phyloP scores from a whole-genome alignment of 2,329 filamentous ascomycete genomes.

The Colletotrichum cuscutae region DNA sequence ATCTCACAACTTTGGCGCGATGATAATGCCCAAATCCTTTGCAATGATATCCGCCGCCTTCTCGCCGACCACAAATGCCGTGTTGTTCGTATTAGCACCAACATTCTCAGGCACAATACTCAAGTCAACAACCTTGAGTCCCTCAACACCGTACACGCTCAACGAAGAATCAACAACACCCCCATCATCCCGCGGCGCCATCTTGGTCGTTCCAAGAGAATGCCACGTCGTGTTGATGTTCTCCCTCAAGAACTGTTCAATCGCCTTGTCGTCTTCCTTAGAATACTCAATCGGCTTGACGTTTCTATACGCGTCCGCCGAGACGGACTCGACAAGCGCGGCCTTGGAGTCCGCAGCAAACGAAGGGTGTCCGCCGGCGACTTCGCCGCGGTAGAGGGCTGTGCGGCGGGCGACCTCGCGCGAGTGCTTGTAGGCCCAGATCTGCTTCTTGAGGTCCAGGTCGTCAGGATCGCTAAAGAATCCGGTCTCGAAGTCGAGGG shows the following conservation, averaged over 20 bases:
- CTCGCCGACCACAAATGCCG: slow-evolving; percentile 60
- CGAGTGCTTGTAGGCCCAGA: slow-evolving; percentile 74
- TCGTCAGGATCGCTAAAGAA: slow-evolving; percentile 58
- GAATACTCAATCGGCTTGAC: slow-evolving; percentile 58
- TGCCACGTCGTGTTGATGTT: slow-evolving; percentile 57
- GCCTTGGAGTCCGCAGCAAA: slow-evolving; percentile 55
- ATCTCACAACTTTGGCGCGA: slow-evolving; percentile 7
- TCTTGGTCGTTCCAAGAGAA: slow-evolving; percentile 57
- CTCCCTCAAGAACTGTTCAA: slow-evolving; percentile 56
- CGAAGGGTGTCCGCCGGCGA: slow-evolving; percentile 53
- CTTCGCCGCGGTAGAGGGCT: slow-evolving; percentile 61
- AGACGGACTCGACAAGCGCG: slow-evolving; percentile 51
- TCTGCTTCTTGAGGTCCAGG: slow-evolving; percentile 68
- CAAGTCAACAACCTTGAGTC: slow-evolving; percentile 54
- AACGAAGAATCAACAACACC: slow-evolving; percentile 55
- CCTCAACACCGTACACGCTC: slow-evolving; percentile 54
- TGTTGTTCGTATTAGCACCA: slow-evolving; percentile 59
- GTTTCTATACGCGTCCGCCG: slow-evolving; percentile 51
- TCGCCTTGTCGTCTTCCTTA: slow-evolving; percentile 58
- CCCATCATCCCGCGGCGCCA: slow-evolving; percentile 51
- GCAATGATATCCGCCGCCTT: slow-evolving; percentile 55
- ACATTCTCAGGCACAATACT: slow-evolving; percentile 52
- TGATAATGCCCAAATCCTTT: slow-evolving; percentile 43
- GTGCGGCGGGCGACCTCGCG: slow-evolving; percentile 71
- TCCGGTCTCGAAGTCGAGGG: slow-evolving; percentile 61